phyloP scores from a whole-genome alignment of 345 rosid species.

The Pugionium dolabratum region DNA sequence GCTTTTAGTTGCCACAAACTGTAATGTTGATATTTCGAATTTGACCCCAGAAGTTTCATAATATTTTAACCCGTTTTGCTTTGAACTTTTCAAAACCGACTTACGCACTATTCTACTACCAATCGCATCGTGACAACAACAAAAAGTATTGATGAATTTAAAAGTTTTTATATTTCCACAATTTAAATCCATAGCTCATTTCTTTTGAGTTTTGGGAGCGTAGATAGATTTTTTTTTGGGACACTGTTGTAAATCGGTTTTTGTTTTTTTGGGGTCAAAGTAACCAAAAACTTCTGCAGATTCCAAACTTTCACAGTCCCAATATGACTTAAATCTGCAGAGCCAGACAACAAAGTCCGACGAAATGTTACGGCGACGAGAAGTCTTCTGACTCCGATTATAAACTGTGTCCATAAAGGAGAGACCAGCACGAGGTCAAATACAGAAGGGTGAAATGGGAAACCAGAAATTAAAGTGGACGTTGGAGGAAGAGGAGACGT shows the following conservation, averaged over 20 bases:
- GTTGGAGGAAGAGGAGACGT: constrained; percentile 71
- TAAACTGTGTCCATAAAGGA: neutral
- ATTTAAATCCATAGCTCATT: too few relatives aligned
- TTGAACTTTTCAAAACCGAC: too few relatives aligned
- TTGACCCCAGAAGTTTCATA: too few relatives aligned
- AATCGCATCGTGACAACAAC: too few relatives aligned
- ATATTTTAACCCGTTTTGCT: too few relatives aligned
- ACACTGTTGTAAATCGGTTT: neutral
- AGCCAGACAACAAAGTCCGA: constrained; percentile 6
- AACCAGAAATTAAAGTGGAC: constrained; percentile 87
- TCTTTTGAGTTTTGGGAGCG: too few relatives aligned
- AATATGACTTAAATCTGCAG: neutral
- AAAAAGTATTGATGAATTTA: too few relatives aligned
- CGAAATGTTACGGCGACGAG: constrained; percentile 18
- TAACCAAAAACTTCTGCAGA: neutral
- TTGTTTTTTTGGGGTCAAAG: neutral
- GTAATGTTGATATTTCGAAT: too few relatives aligned
- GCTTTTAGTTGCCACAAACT: too few relatives aligned
- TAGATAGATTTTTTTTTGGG: too few relatives aligned
- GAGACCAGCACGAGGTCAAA: neutral
- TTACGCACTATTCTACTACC: too few relatives aligned
- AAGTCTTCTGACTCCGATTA: constrained; percentile 1
- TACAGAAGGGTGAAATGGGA: constrained; percentile 50
- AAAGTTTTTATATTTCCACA: too few relatives aligned
- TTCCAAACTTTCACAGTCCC: neutral